Conservation (phyloP, 2,329 filamentous ascomycete species). For the Penicillium sp. region DNA sequence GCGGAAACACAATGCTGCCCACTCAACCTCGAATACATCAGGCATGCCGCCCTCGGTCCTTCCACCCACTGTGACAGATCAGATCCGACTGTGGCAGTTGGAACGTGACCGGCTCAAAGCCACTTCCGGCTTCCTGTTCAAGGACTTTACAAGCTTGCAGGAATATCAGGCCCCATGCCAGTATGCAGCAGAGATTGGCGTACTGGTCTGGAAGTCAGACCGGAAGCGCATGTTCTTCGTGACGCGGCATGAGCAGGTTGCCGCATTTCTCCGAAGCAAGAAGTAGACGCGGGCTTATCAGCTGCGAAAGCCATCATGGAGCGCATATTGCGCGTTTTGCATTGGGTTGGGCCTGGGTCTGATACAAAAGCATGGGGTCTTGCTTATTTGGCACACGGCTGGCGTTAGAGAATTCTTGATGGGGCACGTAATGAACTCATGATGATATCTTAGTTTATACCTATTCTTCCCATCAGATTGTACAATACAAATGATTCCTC, state of each 20-base stretch:
- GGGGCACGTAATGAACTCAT: constrained; percentile 21
- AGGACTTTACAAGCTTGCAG: constrained; percentile 75
- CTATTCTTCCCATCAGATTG: constrained; percentile 7
- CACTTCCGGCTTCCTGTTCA: constrained; percentile 81
- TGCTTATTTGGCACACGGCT: not conserved
- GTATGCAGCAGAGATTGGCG: constrained; percentile 86
- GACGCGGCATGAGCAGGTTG: constrained; percentile 84
- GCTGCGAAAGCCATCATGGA: not conserved
- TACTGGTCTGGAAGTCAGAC: constrained; percentile 84
- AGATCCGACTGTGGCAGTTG: constrained; percentile 96
- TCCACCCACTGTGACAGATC: constrained; percentile 93
- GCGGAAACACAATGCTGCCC: constrained; percentile 59
- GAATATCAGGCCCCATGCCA: constrained; percentile 56
- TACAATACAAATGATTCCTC: constrained; percentile 14
- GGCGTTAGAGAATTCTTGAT: constrained; percentile 13
- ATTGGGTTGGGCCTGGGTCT: not conserved
- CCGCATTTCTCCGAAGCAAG: constrained; percentile 71
- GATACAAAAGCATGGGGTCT: not conserved
- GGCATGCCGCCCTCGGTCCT: constrained; percentile 64
- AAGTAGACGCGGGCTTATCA: constrained; percentile 33
- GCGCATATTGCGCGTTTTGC: not conserved
- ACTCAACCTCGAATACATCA: constrained; percentile 41
- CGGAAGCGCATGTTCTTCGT: constrained; percentile 85
- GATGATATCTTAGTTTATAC: constrained; percentile 10
- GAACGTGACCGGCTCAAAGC: constrained; percentile 93